Evolutionary conservation across 176 grass and related monocot genomes (phyloP).

Genomic region (Otatea glauca): DNA sequence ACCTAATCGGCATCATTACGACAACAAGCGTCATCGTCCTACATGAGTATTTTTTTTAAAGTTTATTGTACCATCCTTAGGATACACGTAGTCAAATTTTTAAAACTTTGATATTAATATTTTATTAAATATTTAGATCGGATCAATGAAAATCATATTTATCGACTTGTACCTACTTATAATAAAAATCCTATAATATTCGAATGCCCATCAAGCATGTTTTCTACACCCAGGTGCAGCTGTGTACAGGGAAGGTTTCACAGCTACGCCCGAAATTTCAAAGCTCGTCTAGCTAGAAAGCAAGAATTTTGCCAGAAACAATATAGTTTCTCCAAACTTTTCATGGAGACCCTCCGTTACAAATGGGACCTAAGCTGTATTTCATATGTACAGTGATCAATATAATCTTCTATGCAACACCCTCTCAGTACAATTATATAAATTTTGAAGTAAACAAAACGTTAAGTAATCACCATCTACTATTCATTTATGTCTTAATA

Average conservation of each 20-base stretch:
- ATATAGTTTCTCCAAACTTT: background rate
- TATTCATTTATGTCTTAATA: too few relatives aligned
- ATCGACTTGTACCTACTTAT: background rate
- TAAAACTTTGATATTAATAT: too few relatives aligned
- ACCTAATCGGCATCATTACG: slow-evolving; percentile 39
- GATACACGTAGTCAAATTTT: too few relatives aligned
- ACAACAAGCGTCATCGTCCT: slow-evolving; percentile 9
- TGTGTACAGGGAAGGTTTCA: background rate
- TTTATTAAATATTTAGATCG: too few relatives aligned
- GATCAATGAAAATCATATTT: too few relatives aligned
- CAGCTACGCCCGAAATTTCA: background rate
- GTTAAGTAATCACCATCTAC: too few relatives aligned
- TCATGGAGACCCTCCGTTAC: background rate
- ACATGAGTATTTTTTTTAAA: background rate
- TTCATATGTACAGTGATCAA: background rate
- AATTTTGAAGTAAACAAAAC: too few relatives aligned
- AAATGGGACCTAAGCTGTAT: background rate
- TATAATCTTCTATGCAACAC: too few relatives aligned
- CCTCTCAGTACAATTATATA: too few relatives aligned
- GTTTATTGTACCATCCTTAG: background rate
- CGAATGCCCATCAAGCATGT: slow-evolving; percentile 7
- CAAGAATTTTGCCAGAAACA: background rate
- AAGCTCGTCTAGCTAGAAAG: background rate
- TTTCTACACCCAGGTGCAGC: background rate
- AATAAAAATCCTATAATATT: background rate